Evolutionary conservation across 2,329 filamentous ascomycete species (phyloP), one percentile per base, ranked within the genome.

Genomic region (Alternaria sp.): DNA sequence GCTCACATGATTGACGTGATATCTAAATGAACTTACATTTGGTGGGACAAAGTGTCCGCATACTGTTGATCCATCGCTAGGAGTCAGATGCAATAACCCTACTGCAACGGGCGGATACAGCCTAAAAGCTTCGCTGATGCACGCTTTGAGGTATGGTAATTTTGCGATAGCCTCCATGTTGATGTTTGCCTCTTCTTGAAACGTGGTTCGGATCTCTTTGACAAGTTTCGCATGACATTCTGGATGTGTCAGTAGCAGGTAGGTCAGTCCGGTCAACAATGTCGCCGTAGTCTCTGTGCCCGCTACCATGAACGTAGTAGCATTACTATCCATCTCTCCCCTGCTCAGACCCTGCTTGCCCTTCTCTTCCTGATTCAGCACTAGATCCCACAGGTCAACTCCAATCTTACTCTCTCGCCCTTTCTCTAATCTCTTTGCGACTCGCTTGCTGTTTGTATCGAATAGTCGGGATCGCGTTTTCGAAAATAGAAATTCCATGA

Each of bases 51-150:
- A 34, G 3, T 16, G 2, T 9, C 12, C 44, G 20, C 44, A 48
- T 2, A 48, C n/a, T 14, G 44, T 48, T 7, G 44, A 32, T 5
- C 44, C 44, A 20, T 48, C 28, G 14, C 11, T 20, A 8, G 44
- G 44, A 8, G 18, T 34, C 11, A 34, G 44, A 4, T 34, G 44
- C 2, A 78, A 72, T n/a, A 75, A 55, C 5, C 68, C 67, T 22
- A 64, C 65, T 6, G 78, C 68, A 5, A 75, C 73, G 12, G 78
- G 77, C 1, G 79, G 79, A 43, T 78, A 81, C 9, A 78, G 51
- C 2, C 68, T 56, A 2, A 72, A 51, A 1, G 54, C 48, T 53
- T 81, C 80, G 1, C 57, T 43, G 51, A 78, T 59, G 22, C 72
- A 74, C 1, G 77, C 78, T 32, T 71, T 66, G 18, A 80, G 51